A percentile compares a stretch with the other conserved stretches of the same genome.
These are phyloP conservation scores for Irpex sp. DNA, from an alignment of 1,284 basidiomycete species.

Conservation along the genomic window DNA sequence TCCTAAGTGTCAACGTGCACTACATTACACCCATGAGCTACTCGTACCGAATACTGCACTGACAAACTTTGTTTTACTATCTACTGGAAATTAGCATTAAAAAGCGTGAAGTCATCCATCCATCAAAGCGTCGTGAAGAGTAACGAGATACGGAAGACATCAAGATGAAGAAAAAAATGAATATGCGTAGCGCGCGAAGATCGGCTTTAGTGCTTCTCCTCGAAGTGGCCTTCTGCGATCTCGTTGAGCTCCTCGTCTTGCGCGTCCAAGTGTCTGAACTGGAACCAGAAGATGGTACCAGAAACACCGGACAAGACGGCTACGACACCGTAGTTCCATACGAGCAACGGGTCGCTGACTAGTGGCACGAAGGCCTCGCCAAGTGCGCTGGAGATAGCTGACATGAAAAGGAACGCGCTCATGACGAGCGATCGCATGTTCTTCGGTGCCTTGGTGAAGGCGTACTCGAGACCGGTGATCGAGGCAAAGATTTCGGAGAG, in stretches of 20 bases:
- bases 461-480: constrained; percentile 85
- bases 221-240: constrained; percentile 34
- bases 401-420: constrained; percentile 69
- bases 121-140: too few species aligned
- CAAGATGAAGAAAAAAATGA: too few species aligned
- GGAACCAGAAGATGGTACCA: constrained; percentile 58
- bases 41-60: too few species aligned
- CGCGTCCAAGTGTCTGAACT: constrained; percentile 56
- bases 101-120: too few species aligned
- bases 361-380: constrained; percentile 59
- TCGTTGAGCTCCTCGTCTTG: constrained; percentile 62
- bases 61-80: too few species aligned
- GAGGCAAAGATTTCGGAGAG: constrained; percentile 81
- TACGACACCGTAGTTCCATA: constrained; percentile 47
- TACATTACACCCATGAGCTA: too few species aligned
- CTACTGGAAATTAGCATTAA: too few species aligned
- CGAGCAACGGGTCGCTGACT: constrained; percentile 48
- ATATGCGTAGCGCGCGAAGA: not conserved
- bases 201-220: not conserved
- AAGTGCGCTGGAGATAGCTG: constrained; percentile 60
- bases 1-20: too few species aligned
- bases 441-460: constrained; percentile 83
- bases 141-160: too few species aligned
- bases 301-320: constrained; percentile 36
- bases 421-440: constrained; percentile 82